A percentile compares a stretch with the other conserved stretches of the same genome.
Evolutionary conservation across 352 stramenopile genomes (phyloP).

Genomic region (Phytophthora litchii): DNA sequence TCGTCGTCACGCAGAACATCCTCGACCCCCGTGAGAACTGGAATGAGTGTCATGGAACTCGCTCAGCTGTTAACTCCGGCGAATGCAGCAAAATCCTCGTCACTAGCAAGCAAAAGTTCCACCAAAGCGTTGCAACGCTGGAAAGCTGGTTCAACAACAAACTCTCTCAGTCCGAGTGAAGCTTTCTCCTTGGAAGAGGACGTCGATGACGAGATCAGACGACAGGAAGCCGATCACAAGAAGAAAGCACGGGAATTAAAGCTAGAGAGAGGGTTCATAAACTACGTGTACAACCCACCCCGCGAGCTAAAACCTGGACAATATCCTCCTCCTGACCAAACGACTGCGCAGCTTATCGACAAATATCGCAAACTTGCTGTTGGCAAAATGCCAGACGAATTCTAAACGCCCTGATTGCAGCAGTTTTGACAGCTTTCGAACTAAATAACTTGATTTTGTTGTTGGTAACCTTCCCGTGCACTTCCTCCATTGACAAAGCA

Average conservation of each 20-base stretch:
- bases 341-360: constrained; percentile 72
- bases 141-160: constrained; percentile 8
- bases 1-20: constrained; percentile 13
- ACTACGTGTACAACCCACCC: constrained; percentile 57
- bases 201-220: constrained; percentile 18
- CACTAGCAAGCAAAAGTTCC: constrained; percentile 20
- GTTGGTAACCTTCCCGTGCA: neutral
- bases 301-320: constrained; percentile 52
- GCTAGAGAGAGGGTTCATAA: constrained; percentile 57
- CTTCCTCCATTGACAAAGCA: neutral
- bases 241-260: constrained; percentile 17
- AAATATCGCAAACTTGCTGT: constrained; percentile 86
- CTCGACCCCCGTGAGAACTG: constrained; percentile 45
- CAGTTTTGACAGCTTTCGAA: neutral
- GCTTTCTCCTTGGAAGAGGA: constrained; percentile 23
- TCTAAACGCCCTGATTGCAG: constrained; percentile 1
- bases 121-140: constrained; percentile 19
- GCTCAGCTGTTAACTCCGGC: constrained; percentile 55
- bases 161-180: constrained; percentile 9
- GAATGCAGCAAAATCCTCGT: constrained; percentile 23
- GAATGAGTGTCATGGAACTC: constrained; percentile 75
- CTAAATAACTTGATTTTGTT: constrained; percentile 3
- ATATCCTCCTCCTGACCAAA: constrained; percentile 65
- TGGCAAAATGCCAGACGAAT: constrained; percentile 52
- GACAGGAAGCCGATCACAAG: constrained; percentile 13